Evolutionary conservation across 495 filamentous ascomycete genomes (phyloP).

Genomic region (Hyphodiscus hymeniophilus): DNA sequence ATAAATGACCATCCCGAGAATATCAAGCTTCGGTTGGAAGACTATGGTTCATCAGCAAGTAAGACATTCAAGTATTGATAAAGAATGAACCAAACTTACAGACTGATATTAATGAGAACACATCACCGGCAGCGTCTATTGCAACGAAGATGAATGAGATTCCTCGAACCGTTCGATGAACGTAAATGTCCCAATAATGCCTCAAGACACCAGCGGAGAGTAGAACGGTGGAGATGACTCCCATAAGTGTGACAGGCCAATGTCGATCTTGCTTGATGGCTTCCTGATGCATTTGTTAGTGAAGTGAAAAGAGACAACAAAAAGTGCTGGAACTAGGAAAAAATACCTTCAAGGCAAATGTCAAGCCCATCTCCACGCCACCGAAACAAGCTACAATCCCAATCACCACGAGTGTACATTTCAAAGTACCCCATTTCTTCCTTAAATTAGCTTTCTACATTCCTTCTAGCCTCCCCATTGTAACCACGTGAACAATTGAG

Average conservation of each 20-base stretch:
- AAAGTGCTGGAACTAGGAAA: slow-evolving; percentile 14
- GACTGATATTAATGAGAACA: slow-evolving; percentile 53
- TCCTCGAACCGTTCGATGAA: slow-evolving; percentile 50
- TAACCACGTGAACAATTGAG: neutral
- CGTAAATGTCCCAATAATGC: slow-evolving; percentile 52
- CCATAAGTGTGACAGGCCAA: slow-evolving; percentile 54
- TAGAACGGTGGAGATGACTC: slow-evolving; percentile 46
- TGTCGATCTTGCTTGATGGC: slow-evolving; percentile 21
- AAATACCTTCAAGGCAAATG: slow-evolving; percentile 43
- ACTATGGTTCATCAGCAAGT: slow-evolving; percentile 19
- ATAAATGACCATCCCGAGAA: slow-evolving; percentile 54
- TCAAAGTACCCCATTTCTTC: slow-evolving; percentile 36
- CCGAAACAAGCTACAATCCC: slow-evolving; percentile 36
- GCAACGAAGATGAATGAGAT: slow-evolving; percentile 60
- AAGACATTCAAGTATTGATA: neutral
- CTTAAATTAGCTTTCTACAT: neutral
- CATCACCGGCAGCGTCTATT: slow-evolving; percentile 55
- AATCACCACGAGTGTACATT: slow-evolving; percentile 34
- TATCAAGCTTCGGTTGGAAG: slow-evolving; percentile 45
- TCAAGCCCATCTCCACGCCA: slow-evolving; percentile 40
- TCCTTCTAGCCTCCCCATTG: neutral
- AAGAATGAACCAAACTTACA: slow-evolving; percentile 23
- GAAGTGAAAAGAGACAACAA: neutral
- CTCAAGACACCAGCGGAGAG: slow-evolving; percentile 41
- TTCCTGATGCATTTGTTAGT: neutral